These are phyloP conservation scores for Penicillium concentricum DNA, from an alignment of 2,329 filamentous ascomycete species.

Conservation along the genomic window DNA sequence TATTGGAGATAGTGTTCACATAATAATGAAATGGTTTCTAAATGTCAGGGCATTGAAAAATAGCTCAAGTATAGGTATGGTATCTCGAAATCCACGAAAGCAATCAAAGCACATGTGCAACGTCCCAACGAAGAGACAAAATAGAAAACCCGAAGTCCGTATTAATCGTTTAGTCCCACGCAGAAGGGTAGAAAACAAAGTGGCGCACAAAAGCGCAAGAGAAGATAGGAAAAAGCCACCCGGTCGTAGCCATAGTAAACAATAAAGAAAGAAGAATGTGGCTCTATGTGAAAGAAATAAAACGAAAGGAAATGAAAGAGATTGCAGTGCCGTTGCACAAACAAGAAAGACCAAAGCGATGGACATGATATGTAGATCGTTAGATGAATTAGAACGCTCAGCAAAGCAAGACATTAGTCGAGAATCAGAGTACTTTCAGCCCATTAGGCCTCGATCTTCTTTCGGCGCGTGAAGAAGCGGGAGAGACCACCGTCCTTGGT, in stretches of 20 bases:
- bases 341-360: slow-evolving; percentile 20
- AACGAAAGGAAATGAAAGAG: slow-evolving; percentile 7
- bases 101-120: slow-evolving; percentile 1
- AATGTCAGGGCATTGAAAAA: slow-evolving; percentile 14
- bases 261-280: slow-evolving; percentile 4
- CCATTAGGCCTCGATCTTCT: slow-evolving; percentile 28
- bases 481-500: slow-evolving; percentile 32
- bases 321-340: slow-evolving; percentile 7
- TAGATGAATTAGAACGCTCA: slow-evolving; percentile 24
- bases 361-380: slow-evolving; percentile 26
- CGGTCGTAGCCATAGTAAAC: slow-evolving; percentile 14
- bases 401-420: slow-evolving; percentile 19
- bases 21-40: slow-evolving; percentile 11
- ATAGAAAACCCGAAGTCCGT: slow-evolving; percentile 13
- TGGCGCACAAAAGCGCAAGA: slow-evolving; percentile 5
- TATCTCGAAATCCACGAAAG: slow-evolving; percentile 25
- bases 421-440: slow-evolving; percentile 1
- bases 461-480: slow-evolving; percentile 37
- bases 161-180: slow-evolving; percentile 17
- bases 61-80: slow-evolving; percentile 21
- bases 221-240: slow-evolving; percentile 16
- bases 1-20: neutral
- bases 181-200: slow-evolving; percentile 7
- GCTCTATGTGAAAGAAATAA: slow-evolving; percentile 13
- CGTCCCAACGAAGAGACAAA: slow-evolving; percentile 10